Evolutionary conservation across 495 filamentous ascomycete species (phyloP).

Genomic region (Achaetomiella virescens): DNA sequence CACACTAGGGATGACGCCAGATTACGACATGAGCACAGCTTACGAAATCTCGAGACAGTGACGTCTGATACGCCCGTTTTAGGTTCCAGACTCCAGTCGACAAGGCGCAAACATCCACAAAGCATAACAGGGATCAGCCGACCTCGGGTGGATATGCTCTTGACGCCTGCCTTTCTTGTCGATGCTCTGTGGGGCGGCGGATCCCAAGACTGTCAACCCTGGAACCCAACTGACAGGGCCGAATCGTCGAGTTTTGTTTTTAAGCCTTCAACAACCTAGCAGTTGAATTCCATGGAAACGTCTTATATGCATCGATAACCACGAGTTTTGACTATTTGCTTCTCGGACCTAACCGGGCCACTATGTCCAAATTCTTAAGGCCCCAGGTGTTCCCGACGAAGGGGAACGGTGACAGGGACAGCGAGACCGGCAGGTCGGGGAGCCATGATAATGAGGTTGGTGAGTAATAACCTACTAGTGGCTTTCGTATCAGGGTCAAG

Average conservation of each 20-base stretch:
- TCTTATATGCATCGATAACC: neutral
- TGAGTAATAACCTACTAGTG: neutral
- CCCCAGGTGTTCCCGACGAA: neutral
- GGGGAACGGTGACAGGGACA: neutral
- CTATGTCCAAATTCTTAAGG: constrained; percentile 7
- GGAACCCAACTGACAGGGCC: too few relatives aligned
- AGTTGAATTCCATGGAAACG: neutral
- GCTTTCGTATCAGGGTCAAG: neutral
- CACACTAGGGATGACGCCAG: constrained; percentile 9
- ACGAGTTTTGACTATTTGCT: neutral
- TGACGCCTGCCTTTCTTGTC: constrained; percentile 5
- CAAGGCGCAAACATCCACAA: neutral
- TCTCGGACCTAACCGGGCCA: neutral
- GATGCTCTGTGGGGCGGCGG: neutral
- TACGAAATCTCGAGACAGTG: neutral
- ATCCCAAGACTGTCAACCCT: too few relatives aligned
- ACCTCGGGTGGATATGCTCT: neutral
- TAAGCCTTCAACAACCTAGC: too few relatives aligned
- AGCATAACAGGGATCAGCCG: constrained; percentile 4
- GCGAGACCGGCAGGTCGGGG: neutral
- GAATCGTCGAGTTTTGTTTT: too few relatives aligned
- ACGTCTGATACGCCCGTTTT: neutral
- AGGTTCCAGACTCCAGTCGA: neutral
- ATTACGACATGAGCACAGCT: constrained; percentile 11
- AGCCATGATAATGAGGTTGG: constrained; percentile 5